Percentiles rank a stretch among this genome's conserved stretches.
Evolutionary conservation across 148 eudicot genomes (phyloP).

Genomic region (Rhododendron mucronatum): DNA sequence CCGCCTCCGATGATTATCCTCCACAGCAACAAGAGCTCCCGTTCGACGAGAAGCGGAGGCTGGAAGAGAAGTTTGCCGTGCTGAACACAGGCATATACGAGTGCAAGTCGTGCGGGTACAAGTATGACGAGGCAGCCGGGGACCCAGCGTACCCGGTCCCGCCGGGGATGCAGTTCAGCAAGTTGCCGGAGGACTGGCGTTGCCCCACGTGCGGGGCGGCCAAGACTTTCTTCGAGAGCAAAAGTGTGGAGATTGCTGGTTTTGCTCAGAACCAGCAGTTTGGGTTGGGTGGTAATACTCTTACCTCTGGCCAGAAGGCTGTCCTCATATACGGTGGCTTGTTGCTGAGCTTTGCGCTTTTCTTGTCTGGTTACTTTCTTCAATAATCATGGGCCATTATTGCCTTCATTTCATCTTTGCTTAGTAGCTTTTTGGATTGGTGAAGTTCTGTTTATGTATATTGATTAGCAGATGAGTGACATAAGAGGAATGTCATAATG

Average conservation of each 20-base stretch:
- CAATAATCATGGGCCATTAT: constrained; percentile 29
- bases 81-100: constrained; percentile 87
- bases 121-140: constrained; percentile 61
- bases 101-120: constrained; percentile 89
- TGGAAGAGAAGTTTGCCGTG: constrained; percentile 87
- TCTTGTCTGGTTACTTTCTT: constrained; percentile 90
- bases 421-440: not conserved
- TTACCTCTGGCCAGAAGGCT: constrained; percentile 89
- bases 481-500: not conserved
- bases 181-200: constrained; percentile 92
- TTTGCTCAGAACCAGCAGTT: constrained; percentile 95
- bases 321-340: constrained; percentile 83
- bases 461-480: not conserved
- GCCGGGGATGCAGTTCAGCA: constrained; percentile 73
- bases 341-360: constrained; percentile 58
- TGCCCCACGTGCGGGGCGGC: constrained; percentile 98
- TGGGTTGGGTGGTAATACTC: constrained; percentile 87
- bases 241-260: constrained; percentile 97
- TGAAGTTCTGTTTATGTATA: not conserved
- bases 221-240: constrained; percentile 77
- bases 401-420: not conserved
- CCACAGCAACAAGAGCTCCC: not conserved
- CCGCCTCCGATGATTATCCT: constrained; percentile 7
- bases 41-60: constrained; percentile 51
- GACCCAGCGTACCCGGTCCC: constrained; percentile 82